phyloP scores from a whole-genome alignment of 495 filamentous ascomycete species.

The Bryoglossum gracile region DNA sequence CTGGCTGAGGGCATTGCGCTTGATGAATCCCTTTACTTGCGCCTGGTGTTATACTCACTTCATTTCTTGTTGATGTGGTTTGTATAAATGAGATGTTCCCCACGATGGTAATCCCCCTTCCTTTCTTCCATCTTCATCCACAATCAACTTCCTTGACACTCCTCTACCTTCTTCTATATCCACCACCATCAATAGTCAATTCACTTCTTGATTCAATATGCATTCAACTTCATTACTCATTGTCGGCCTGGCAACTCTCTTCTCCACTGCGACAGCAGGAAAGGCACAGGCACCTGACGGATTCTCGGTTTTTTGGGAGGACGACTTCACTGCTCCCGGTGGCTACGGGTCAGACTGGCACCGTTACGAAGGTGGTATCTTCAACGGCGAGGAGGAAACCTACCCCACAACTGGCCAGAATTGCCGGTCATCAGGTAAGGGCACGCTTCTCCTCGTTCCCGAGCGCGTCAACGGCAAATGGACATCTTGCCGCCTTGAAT shows the following conservation, averaged over 20 bases:
- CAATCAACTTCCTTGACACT: neutral
- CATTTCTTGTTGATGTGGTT: no score
- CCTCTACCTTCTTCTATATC: neutral
- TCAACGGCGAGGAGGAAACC: slow-evolving; percentile 38
- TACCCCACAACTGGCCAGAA: slow-evolving; percentile 33
- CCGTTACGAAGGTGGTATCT: slow-evolving; percentile 1
- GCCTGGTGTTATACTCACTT: no score
- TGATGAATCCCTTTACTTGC: no score
- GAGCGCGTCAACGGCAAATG: slow-evolving; percentile 30
- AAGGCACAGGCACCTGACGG: neutral
- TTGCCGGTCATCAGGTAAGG: slow-evolving; percentile 36
- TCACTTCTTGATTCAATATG: neutral
- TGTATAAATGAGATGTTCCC: no score
- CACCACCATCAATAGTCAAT: neutral
- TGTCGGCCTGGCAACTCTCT: neutral
- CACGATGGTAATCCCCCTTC: no score
- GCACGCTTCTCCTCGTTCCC: slow-evolving; percentile 40
- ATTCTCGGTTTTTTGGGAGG: slow-evolving; percentile 11
- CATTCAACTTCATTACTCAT: neutral
- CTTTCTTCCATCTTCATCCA: no score
- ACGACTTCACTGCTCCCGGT: slow-evolving; percentile 3
- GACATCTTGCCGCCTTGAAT: slow-evolving; percentile 44
- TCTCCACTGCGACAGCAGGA: neutral
- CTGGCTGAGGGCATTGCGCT: no score
- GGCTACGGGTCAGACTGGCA: slow-evolving; percentile 12